Percentiles rank a stretch among this genome's conserved stretches.
Evolutionary conservation across 2,329 filamentous ascomycete genomes (phyloP).

Genomic region (Trichophyton mentagrophytes): DNA sequence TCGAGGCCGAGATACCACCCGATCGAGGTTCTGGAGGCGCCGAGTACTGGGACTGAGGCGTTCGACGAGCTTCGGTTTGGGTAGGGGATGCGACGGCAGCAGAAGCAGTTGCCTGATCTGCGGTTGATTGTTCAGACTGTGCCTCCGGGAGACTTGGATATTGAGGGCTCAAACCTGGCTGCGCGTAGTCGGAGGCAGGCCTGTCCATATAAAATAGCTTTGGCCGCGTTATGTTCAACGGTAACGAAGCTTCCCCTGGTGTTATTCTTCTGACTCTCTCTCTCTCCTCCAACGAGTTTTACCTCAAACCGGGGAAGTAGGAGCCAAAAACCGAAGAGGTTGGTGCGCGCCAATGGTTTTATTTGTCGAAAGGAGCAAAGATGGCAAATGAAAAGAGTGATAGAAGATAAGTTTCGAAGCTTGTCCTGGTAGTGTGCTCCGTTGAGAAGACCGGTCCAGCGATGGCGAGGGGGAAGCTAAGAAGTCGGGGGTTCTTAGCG

Average conservation of each 20-base stretch:
- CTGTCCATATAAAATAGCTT: slow-evolving; percentile 38
- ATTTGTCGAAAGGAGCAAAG: not conserved
- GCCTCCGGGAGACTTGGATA: slow-evolving; percentile 41
- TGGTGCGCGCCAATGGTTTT: not conserved
- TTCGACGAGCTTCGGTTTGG: slow-evolving; percentile 27
- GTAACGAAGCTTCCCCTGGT: slow-evolving; percentile 2
- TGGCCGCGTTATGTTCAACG: slow-evolving; percentile 8
- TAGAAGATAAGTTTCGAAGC: not conserved
- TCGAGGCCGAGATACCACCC: slow-evolving; percentile 59
- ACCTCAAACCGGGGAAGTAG: not conserved
- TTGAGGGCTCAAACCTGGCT: slow-evolving; percentile 67
- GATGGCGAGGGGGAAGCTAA: not conserved
- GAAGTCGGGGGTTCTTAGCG: not conserved
- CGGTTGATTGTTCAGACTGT: slow-evolving; percentile 70
- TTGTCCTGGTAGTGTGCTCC: not conserved
- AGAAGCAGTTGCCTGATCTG: slow-evolving; percentile 89
- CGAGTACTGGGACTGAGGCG: slow-evolving; percentile 51
- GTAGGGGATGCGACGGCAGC: slow-evolving; percentile 18
- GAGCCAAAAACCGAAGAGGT: not conserved
- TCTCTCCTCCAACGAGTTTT: not conserved
- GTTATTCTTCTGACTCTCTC: slow-evolving; percentile 8
- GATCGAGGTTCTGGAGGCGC: slow-evolving; percentile 68
- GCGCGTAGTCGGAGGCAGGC: slow-evolving; percentile 62
- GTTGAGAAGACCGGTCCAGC: not conserved
- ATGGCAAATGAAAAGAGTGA: not conserved